These are phyloP conservation scores for Ambrosia trifida DNA, from an alignment of 129 eudicot genomes.

Conservation along the genomic window DNA sequence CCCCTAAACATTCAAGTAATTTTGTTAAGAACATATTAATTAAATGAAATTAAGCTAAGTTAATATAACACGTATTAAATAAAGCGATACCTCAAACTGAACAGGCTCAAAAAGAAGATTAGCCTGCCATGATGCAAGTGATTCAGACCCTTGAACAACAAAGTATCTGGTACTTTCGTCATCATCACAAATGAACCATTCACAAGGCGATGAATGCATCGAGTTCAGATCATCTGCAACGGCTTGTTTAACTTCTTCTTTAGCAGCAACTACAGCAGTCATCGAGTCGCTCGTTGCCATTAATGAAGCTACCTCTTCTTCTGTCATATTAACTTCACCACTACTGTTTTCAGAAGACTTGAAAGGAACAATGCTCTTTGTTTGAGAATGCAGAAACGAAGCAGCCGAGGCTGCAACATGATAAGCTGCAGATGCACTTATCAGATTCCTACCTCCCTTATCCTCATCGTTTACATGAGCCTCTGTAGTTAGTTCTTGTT, in stretches of 20 bases:
- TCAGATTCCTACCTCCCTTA: conserved; percentile 34
- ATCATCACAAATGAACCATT: conserved; percentile 89
- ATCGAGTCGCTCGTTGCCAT: conserved; percentile 94
- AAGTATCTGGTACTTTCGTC: conserved; percentile 74
- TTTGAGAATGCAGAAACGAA: conserved; percentile 73
- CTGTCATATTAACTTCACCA: conserved; percentile 33
- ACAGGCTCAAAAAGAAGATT: conserved; percentile 95
- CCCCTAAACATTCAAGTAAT: conserved; percentile 44
- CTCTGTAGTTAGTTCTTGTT: conserved; percentile 15
- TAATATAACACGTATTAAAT: background rate
- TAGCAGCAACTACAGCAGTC: conserved; percentile 92
- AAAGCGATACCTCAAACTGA: conserved; percentile 68
- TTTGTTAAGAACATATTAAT: background rate
- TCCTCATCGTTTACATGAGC: conserved; percentile 19
- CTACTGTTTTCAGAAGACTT: conserved; percentile 38
- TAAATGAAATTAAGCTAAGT: background rate
- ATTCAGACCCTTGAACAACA: conserved; percentile 94
- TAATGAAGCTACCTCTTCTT: conserved; percentile 66
- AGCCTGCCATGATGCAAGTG: conserved; percentile 97
- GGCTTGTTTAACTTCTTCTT: conserved; percentile 97
- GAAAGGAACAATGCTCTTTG: conserved; percentile 64
- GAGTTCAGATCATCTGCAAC: conserved; percentile 95
- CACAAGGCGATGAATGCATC: conserved; percentile 73
- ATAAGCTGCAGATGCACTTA: conserved; percentile 68
- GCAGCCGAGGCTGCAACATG: conserved; percentile 96